A percentile compares a stretch with the other conserved stretches of the same genome.
phyloP scores from a whole-genome alignment of 345 rosid species.

The Gossypium raimondii region DNA sequence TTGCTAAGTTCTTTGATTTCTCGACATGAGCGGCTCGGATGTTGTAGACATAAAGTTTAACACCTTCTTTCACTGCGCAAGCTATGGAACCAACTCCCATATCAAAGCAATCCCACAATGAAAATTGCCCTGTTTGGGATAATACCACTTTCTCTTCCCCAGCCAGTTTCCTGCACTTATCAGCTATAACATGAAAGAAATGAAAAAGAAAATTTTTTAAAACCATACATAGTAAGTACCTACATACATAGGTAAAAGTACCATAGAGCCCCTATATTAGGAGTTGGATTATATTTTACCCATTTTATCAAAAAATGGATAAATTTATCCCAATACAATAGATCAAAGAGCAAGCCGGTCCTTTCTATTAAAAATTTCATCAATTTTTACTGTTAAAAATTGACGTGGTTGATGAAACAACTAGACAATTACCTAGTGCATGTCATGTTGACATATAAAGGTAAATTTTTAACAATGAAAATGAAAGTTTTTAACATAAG shows the following conservation, averaged over 20 bases:
- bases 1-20: neutral
- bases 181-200: neutral
- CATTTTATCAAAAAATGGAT: fast-evolving
- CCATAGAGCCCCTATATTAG: too few species aligned
- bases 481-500: too few species aligned
- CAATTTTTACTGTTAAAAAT: too few species aligned
- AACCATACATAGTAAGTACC: neutral
- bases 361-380: too few species aligned
- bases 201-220: neutral
- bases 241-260: neutral
- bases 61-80: neutral
- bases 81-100: neutral
- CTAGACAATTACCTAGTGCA: too few species aligned
- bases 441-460: fast-evolving
- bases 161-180: neutral
- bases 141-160: neutral
- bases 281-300: too few species aligned
- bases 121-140: neutral
- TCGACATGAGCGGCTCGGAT: neutral
- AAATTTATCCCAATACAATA: too few species aligned
- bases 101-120: neutral
- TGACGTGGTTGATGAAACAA: too few species aligned
- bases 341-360: too few species aligned
- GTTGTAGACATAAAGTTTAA: neutral
- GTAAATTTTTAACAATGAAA: too few species aligned